These are phyloP conservation scores for Ballota nigra DNA, from an alignment of 257 asterid genomes.

Conservation along the genomic window DNA sequence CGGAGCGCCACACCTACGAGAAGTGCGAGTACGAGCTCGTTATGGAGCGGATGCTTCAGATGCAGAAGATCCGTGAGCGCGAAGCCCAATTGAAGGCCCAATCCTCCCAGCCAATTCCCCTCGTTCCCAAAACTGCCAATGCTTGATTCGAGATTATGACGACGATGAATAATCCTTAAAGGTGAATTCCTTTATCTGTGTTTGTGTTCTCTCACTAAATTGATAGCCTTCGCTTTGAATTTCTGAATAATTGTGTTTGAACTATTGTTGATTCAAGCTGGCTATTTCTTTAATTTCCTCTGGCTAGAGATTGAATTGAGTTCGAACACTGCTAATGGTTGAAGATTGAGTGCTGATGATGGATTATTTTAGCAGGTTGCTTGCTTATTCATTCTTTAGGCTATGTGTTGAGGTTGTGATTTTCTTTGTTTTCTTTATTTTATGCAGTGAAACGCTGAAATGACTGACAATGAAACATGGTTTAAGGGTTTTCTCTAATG, in stretches of 20 bases:
- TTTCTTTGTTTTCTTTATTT: not conserved
- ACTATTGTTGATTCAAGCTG: not conserved
- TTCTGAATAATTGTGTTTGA: not conserved
- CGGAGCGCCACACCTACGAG: slow-evolving; percentile 79
- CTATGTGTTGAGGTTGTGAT: not conserved
- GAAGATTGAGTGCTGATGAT: slow-evolving; percentile 3
- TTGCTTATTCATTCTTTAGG: not conserved
- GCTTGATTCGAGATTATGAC: slow-evolving; percentile 40
- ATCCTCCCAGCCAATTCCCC: slow-evolving; percentile 52
- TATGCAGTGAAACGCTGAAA: not conserved
- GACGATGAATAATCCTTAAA: slow-evolving; percentile 27
- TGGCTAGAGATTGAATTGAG: not conserved
- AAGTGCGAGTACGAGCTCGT: slow-evolving; percentile 96
- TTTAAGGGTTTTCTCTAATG: not conserved
- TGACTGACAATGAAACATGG: not conserved
- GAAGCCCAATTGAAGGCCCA: slow-evolving; percentile 52
- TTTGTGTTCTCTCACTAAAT: not conserved
- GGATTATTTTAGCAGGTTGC: not conserved
- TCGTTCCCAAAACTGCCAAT: slow-evolving; percentile 76
- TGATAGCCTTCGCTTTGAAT: not conserved
- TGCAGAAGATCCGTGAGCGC: slow-evolving; percentile 95
- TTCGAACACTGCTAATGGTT: not conserved
- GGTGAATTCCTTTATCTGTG: slow-evolving; percentile 26
- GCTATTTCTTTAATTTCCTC: not conserved
- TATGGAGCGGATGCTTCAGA: slow-evolving; percentile 97